Conservation (phyloP, 2,329 filamentous ascomycete species). For the Trichoderma sp. region DNA sequence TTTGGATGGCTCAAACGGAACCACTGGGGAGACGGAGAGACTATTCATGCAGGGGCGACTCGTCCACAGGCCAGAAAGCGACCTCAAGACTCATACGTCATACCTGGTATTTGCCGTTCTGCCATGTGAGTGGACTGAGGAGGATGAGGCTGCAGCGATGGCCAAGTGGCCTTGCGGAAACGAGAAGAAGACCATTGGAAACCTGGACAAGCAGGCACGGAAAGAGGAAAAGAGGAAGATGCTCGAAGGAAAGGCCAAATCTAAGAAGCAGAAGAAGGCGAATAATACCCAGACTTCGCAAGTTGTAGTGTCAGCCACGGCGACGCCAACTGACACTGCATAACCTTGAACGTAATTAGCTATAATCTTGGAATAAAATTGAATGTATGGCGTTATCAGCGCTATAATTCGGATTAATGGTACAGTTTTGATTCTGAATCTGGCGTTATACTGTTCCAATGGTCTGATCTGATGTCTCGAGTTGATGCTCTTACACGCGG, state of each 20-base stretch:
- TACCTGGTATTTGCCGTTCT: constrained; percentile 93
- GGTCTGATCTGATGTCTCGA: neutral
- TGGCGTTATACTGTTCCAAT: neutral
- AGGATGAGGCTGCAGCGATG: constrained; percentile 73
- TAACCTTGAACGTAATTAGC: neutral
- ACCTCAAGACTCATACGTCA: constrained; percentile 95
- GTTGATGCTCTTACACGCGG: neutral
- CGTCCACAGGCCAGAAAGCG: constrained; percentile 79
- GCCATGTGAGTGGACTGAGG: constrained; percentile 82
- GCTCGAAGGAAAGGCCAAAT: constrained; percentile 48
- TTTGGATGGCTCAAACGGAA: constrained; percentile 28
- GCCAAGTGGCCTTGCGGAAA: constrained; percentile 66
- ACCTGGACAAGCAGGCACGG: constrained; percentile 56
- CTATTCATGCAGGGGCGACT: constrained; percentile 76
- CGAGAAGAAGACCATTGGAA: constrained; percentile 57
- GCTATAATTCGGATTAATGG: neutral
- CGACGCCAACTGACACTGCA: constrained; percentile 6
- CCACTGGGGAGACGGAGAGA: constrained; percentile 46
- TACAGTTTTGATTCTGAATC: neutral
- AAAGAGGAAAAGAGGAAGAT: constrained; percentile 61
- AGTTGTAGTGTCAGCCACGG: constrained; percentile 20
- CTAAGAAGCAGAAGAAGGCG: constrained; percentile 39
- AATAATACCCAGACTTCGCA: constrained; percentile 24
- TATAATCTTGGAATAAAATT: neutral
- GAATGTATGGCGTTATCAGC: neutral